Evolutionary conservation across 257 asterid genomes (phyloP).

Genomic region (Forsythia viridissima): DNA sequence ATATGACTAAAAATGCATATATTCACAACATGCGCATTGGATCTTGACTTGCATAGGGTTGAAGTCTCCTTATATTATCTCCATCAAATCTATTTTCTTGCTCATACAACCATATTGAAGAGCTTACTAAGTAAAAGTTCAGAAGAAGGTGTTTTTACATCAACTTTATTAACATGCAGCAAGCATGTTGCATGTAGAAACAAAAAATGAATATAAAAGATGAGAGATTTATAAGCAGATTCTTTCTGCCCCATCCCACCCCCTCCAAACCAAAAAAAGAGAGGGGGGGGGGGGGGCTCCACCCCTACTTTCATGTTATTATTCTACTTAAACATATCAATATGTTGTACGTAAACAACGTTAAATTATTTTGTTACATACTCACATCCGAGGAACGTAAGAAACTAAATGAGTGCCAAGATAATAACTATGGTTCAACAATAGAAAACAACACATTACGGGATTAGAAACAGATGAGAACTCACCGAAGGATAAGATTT

Average conservation of each 20-base stretch:
- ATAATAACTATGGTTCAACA: not conserved
- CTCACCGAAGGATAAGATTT: slow-evolving; percentile 99
- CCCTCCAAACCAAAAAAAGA: not conserved
- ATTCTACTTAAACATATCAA: not conserved
- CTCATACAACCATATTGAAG: not conserved
- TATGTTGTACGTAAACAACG: not conserved
- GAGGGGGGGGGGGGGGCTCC: not conserved
- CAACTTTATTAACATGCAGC: not conserved
- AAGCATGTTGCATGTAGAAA: not conserved
- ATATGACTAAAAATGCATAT: not conserved
- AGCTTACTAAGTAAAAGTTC: not conserved
- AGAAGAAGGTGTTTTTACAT: not conserved
- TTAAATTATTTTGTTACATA: not conserved
- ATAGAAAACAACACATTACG: slow-evolving; percentile 2
- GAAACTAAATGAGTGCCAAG: not conserved
- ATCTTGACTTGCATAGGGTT: not conserved
- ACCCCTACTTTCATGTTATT: not conserved
- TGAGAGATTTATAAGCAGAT: not conserved
- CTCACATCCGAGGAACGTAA: not conserved
- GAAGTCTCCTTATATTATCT: not conserved
- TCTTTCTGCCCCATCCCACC: not conserved
- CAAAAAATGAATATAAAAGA: not conserved
- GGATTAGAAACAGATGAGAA: slow-evolving; percentile 24
- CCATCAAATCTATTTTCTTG: not conserved
- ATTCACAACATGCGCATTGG: not conserved